These are phyloP conservation scores for Juglanconis sp. DNA, from an alignment of 2,329 filamentous ascomycete genomes.

Conservation along the genomic window DNA sequence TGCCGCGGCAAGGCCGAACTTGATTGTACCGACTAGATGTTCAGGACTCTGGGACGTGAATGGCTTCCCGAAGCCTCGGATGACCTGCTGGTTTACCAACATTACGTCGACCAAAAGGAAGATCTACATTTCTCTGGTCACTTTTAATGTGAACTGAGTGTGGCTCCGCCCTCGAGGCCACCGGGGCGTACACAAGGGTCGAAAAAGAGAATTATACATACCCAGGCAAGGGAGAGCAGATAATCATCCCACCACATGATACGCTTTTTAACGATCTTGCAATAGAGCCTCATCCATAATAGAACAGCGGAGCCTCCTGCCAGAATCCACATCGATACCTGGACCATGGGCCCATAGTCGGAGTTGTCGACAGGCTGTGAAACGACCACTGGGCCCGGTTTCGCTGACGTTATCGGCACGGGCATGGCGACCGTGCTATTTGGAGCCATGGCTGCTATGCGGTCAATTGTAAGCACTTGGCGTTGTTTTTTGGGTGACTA, in stretches of 20 bases:
- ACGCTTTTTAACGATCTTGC: background rate
- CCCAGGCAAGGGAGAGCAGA: background rate
- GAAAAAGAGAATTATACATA: background rate
- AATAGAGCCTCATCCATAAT: background rate
- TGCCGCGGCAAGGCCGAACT: background rate
- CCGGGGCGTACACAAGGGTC: background rate
- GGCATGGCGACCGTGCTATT: too few species aligned
- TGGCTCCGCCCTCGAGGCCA: too few species aligned
- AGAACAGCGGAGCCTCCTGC: background rate
- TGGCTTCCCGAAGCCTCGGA: slow-evolving; percentile 1
- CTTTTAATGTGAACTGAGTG: too few species aligned
- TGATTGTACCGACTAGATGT: background rate
- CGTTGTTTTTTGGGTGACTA: too few species aligned
- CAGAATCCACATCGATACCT: background rate
- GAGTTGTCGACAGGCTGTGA: background rate
- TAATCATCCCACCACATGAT: background rate
- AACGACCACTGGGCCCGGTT: too few species aligned
- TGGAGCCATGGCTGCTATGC: too few species aligned
- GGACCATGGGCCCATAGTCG: background rate
- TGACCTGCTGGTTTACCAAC: background rate
- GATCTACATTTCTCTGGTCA: background rate
- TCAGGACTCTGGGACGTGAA: background rate
- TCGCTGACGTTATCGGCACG: too few species aligned
- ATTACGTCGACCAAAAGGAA: background rate
- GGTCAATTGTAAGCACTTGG: too few species aligned